These are phyloP conservation scores for Solanum neorickii DNA, from an alignment of 257 asterid genomes.

Conservation along the genomic window DNA sequence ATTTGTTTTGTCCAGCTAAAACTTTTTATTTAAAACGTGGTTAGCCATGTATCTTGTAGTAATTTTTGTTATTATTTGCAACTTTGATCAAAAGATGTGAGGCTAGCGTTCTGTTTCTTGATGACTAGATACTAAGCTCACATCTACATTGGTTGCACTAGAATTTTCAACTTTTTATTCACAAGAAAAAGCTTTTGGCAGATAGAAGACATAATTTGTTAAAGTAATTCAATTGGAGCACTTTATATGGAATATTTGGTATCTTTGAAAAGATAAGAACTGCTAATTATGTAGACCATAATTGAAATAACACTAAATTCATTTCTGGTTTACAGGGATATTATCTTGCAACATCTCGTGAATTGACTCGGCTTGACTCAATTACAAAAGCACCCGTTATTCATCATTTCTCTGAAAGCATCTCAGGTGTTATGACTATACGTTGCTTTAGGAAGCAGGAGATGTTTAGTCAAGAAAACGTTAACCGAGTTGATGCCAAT, in stretches of 20 bases:
- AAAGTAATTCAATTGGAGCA: neutral
- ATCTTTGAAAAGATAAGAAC: neutral
- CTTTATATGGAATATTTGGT: neutral
- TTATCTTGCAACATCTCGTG: conserved; percentile 82
- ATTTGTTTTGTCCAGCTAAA: neutral
- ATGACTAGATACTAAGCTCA: neutral
- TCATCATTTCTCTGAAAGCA: conserved; percentile 94
- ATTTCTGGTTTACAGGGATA: conserved; percentile 52
- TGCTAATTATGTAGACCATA: neutral
- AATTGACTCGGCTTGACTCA: conserved; percentile 82
- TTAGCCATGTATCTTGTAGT: neutral
- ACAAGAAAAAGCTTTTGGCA: neutral
- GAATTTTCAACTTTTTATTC: neutral
- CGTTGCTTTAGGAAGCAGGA: conserved; percentile 81
- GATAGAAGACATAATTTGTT: neutral
- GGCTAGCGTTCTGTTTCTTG: neutral
- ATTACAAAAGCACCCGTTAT: conserved; percentile 95
- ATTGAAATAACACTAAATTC: neutral
- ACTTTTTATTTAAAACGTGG: neutral
- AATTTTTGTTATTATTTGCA: neutral
- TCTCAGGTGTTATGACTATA: conserved; percentile 84
- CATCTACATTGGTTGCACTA: neutral
- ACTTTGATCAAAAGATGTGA: neutral
- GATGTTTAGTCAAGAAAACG: conserved; percentile 56
- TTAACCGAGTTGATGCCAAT: conserved; percentile 60